Evolutionary conservation across 768 basidiomycete genomes (phyloP), one percentile per base, ranked within the genome.

Genomic region (Baorangia bicolor): DNA sequence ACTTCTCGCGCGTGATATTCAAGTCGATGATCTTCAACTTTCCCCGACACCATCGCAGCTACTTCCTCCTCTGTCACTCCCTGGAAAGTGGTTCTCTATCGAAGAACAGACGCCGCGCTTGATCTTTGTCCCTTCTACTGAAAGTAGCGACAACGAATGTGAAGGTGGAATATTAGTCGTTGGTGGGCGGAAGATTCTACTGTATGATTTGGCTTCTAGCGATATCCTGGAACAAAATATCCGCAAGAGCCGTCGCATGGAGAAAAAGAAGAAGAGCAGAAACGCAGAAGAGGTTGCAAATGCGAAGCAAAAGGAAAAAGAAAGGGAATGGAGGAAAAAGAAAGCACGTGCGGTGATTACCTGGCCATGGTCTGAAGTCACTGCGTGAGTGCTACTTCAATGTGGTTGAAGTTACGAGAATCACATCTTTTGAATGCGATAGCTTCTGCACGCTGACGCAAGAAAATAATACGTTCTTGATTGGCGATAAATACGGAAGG

Each of bases 341-440:
- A 90, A 83, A 56, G 72, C 85, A 0, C 78, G 74, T 35, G 82
- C 81, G 0, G 65, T 68, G 34, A 77, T 90, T 16, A 80, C 83
- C 14, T 92, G 90, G 91, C 88, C 88, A 9, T 92, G 88, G 84
- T 81, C 78, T 55, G 82, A 85, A 56, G 76, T 92, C 38, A 77
- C 82, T 57, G 83, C 86, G 90, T 92, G 66, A 61, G 85, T 73
- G 4, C 30, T 23, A 10, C 27, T 40, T 43, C 28, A 16, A 4
- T 12, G 21, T 41, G 25, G 34, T 44, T 47, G 8, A 23, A 13
- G 4, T 9, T n/a, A 14, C 16, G 3, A 30, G 10, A 4, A 44
- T 49, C 49, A 59, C 47, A 48, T 12, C 28, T 30, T 42, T 40
- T 18, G 30, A 40, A 35, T 30, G 25, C 39, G 35, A 41, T 60